phyloP scores from a whole-genome alignment of 176 grass and related monocot genomes.

The Aegilops sharonensis region DNA sequence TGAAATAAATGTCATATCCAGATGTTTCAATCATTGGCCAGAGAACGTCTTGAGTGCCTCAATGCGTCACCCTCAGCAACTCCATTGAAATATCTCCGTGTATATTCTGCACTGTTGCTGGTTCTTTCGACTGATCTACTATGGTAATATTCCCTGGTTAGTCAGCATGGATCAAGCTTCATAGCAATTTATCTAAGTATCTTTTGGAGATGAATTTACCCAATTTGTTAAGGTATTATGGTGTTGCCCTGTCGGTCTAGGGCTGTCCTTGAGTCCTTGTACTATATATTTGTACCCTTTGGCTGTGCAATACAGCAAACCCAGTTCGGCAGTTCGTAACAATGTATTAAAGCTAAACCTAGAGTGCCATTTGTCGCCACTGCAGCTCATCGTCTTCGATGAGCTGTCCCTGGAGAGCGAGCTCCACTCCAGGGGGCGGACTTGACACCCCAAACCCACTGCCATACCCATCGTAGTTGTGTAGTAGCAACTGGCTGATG shows the following conservation, averaged over 20 bases:
- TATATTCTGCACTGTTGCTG: slow-evolving; percentile 80
- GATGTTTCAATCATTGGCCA: slow-evolving; percentile 91
- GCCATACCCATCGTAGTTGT: neutral
- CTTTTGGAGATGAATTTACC: neutral
- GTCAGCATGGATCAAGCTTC: slow-evolving; percentile 22
- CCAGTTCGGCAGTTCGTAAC: neutral
- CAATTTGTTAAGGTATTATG: neutral
- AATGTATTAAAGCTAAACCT: neutral
- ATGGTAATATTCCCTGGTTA: slow-evolving; percentile 78
- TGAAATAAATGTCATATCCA: slow-evolving; percentile 56
- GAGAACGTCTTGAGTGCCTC: slow-evolving; percentile 87
- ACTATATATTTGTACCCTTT: neutral
- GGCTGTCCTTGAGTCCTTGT: neutral
- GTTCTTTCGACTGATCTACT: slow-evolving; percentile 83
- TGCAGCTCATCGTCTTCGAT: neutral
- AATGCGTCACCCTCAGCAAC: slow-evolving; percentile 83
- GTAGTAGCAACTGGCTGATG: neutral
- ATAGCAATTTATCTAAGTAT: neutral
- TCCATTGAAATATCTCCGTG: slow-evolving; percentile 80
- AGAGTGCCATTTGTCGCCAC: neutral
- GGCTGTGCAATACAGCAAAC: neutral
- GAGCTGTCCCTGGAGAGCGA: neutral
- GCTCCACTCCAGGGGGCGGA: neutral
- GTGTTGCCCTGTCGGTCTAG: neutral
- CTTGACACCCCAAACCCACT: neutral